Base-by-base conservation (phyloP, 345 rosid species). In the Populus simonii region DNA sequence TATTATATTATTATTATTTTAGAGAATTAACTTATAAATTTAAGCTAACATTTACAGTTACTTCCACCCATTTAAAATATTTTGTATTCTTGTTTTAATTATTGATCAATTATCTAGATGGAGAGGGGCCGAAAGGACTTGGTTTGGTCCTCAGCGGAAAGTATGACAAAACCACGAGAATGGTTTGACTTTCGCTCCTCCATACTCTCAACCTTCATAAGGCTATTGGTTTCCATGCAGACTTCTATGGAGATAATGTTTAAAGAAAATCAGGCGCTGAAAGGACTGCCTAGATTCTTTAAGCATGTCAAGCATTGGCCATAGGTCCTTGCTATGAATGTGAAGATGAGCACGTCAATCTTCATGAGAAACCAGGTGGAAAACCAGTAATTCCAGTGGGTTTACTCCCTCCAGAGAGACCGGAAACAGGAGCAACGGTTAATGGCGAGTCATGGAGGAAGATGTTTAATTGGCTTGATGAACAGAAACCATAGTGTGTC, bases 121-220 rank as follows among this genome's bases (percentile, higher is more conserved):
- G 68, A 17, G 80, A 81, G 3, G 69, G 75, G 11, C 23, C 23
- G 61, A 47, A 55, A 31, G 73, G 23, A 33, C 36, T 33, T 33
- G 15, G 5, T 62, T 0, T 15, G 66, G 76, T 49, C 66, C 5
- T 78, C 82, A 0, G 36, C 71, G 8, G 81, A 83, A 45, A 76
- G 77, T 29, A 4, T 76, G 43, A 78, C 83, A 1, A 6, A 4
- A 7, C 70, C 22, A 20, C 85, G 77, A 0, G 55, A 65, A 5
- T 82, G 84, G 88, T 17, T 82, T n/a, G 76, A 80, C 59, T 79
- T 80, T 27, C 68, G 71, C 2, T 63, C 85, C 20, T 10, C 78
- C 0, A 18, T 80, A 5, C 76, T 18, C 77, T 18, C 15, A 39
- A 41, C 10, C n/a, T 62, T 8, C 17, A 39, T 5, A 79, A 82